Evolutionary conservation across 2,329 filamentous ascomycete species (phyloP).

Genomic region (Cladorrhinum sp.): DNA sequence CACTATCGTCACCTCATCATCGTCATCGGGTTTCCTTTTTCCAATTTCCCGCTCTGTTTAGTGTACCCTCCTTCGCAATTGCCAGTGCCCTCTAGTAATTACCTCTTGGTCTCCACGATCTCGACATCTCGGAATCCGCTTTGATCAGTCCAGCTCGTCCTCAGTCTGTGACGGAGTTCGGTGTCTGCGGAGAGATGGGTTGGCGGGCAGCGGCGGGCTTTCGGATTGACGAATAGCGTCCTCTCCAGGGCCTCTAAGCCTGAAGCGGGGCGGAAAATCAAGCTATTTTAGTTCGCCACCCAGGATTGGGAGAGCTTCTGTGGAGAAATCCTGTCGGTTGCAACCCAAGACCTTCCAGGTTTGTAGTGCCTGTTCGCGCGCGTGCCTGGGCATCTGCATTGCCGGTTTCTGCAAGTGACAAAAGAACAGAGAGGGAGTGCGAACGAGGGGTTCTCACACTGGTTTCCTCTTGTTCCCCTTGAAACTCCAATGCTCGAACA

Average conservation of each 20-base stretch:
- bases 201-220: background rate
- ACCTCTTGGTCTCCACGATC: background rate
- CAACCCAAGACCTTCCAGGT: conserved; percentile 2
- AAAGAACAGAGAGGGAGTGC: conserved; percentile 6
- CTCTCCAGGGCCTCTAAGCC: conserved; percentile 13
- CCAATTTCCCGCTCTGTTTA: conserved; percentile 13
- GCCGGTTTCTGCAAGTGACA: conserved; percentile 1
- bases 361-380: conserved; percentile 1
- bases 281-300: conserved; percentile 19
- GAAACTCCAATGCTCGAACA: conserved; percentile 16
- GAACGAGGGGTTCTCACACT: conserved; percentile 10
- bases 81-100: background rate
- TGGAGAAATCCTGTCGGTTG: background rate
- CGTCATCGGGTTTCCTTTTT: conserved; percentile 1
- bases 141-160: background rate
- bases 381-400: conserved; percentile 4
- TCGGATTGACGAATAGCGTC: conserved; percentile 1
- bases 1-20: conserved; percentile 9
- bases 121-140: no score
- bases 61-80: conserved; percentile 3
- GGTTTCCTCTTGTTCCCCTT: conserved; percentile 6
- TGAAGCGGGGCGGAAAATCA: conserved; percentile 19
- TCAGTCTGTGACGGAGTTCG: background rate
- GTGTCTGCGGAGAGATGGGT: background rate
- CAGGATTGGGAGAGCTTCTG: background rate